phyloP scores from a whole-genome alignment of 495 filamentous ascomycete genomes.

The Neurospora tetraspora region DNA sequence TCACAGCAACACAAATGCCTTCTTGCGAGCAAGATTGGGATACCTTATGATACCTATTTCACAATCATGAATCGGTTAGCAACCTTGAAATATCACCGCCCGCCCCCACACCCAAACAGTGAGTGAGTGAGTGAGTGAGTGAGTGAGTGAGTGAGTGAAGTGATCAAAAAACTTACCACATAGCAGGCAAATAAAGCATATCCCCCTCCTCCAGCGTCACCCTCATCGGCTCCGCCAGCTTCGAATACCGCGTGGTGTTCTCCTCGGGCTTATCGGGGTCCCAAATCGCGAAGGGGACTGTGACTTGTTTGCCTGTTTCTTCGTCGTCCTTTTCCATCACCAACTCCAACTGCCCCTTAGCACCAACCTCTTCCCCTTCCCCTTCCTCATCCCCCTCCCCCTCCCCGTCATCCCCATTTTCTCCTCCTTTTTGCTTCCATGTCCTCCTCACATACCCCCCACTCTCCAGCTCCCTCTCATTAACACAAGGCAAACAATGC shows the following conservation, averaged over 20 bases:
- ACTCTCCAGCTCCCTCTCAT: conserved; percentile 41
- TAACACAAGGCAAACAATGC: conserved; percentile 49
- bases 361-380: conserved; percentile 10
- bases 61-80: neutral
- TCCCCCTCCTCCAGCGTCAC: conserved; percentile 60
- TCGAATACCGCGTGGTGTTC: conserved; percentile 42
- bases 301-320: conserved; percentile 20
- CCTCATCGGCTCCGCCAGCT: conserved; percentile 42
- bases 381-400: neutral
- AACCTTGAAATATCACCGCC: too few species aligned
- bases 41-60: conserved; percentile 51
- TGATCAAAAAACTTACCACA: conserved; percentile 45
- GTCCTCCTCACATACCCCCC: conserved; percentile 36
- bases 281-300: conserved; percentile 56
- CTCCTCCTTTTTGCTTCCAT: neutral
- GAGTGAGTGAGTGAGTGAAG: too few species aligned
- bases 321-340: conserved; percentile 28
- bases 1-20: conserved; percentile 61
- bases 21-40: conserved; percentile 52
- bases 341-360: conserved; percentile 24
- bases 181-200: conserved; percentile 68
- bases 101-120: too few species aligned
- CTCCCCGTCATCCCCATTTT: conserved; percentile 12
- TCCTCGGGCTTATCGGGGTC: conserved; percentile 52
- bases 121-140: too few species aligned